Conservation (phyloP, 2,329 filamentous ascomycete genomes). For the Beauveria australis region DNA sequence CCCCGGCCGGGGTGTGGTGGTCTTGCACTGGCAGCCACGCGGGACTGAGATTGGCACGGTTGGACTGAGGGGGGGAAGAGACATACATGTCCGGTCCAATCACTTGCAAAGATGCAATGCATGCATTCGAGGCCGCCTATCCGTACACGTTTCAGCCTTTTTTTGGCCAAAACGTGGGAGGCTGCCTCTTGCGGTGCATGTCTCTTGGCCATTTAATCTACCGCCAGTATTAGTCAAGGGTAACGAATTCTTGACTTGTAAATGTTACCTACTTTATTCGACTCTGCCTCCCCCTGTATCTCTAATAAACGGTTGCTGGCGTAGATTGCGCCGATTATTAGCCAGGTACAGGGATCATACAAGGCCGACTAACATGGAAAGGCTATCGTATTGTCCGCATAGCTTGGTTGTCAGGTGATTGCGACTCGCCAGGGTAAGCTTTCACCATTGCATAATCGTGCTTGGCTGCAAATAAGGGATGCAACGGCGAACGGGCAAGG, state of each 20-base stretch:
- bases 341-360: background rate
- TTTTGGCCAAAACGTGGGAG: background rate
- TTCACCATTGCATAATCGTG: background rate
- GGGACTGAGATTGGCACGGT: background rate
- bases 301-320: background rate
- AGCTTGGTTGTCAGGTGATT: slow-evolving; percentile 9
- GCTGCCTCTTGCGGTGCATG: background rate
- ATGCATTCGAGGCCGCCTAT: background rate
- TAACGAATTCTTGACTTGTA: too few species aligned
- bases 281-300: background rate
- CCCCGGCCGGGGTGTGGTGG: background rate
- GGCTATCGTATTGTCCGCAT: slow-evolving; percentile 4
- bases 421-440: background rate
- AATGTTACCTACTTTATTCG: background rate
- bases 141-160: background rate
- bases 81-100: background rate
- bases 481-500: background rate
- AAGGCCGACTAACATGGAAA: background rate
- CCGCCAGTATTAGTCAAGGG: too few species aligned
- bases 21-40: background rate
- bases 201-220: too few species aligned
- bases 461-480: background rate
- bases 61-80: background rate
- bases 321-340: background rate
- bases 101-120: background rate